Evolutionary conservation across 148 eudicot genomes (phyloP).

Genomic region (Silene conica): DNA sequence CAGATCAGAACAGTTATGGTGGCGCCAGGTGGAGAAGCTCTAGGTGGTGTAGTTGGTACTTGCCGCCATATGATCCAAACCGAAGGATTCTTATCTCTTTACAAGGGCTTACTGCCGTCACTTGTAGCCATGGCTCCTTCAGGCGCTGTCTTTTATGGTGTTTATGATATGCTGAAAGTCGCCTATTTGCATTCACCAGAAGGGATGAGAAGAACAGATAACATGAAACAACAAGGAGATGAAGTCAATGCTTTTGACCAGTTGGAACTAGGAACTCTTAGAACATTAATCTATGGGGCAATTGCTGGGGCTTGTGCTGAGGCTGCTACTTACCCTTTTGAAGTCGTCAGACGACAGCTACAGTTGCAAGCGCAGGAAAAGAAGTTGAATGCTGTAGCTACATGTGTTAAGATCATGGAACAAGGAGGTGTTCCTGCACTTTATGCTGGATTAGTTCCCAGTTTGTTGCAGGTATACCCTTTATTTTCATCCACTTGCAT

Average conservation of each 20-base stretch:
- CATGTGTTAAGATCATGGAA: conserved; percentile 73
- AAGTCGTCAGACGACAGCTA: conserved; percentile 96
- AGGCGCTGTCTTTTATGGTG: conserved; percentile 93
- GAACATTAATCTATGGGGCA: conserved; percentile 87
- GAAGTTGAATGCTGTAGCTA: conserved; percentile 78
- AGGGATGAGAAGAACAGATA: conserved; percentile 63
- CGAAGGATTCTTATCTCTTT: conserved; percentile 93
- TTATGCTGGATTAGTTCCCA: conserved; percentile 86
- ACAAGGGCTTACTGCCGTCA: conserved; percentile 89
- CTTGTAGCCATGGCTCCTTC: conserved; percentile 95
- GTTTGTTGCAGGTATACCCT: conserved; percentile 73
- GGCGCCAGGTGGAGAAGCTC: conserved; percentile 95
- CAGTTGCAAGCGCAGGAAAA: conserved; percentile 83
- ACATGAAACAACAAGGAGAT: conserved; percentile 71
- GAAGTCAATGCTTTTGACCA: conserved; percentile 83
- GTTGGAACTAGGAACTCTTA: conserved; percentile 71
- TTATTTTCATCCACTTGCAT: background rate
- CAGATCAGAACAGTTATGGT: conserved; percentile 95
- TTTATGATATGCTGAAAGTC: conserved; percentile 86
- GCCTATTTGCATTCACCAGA: conserved; percentile 88
- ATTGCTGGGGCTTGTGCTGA: conserved; percentile 96
- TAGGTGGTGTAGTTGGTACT: conserved; percentile 84
- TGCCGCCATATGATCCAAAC: conserved; percentile 75
- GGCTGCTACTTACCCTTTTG: conserved; percentile 96
- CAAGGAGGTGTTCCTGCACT: conserved; percentile 94